These are phyloP conservation scores for Vaccinium corymbosum DNA, from an alignment of 148 eudicot species.

Conservation along the genomic window DNA sequence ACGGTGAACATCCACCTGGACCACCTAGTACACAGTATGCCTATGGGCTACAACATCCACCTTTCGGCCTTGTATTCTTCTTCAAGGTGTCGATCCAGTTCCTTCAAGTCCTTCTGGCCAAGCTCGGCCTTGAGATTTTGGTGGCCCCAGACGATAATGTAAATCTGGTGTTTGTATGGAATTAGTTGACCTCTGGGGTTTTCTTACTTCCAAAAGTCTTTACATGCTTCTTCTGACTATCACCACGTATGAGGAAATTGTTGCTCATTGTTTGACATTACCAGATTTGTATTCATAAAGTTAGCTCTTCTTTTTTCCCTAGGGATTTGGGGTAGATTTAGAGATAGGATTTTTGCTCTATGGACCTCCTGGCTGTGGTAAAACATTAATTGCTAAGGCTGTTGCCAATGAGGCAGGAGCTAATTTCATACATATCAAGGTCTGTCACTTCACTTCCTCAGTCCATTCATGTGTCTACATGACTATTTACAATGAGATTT, in stretches of 20 bases:
- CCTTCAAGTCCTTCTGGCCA: too few relatives aligned
- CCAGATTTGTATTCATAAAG: slow-evolving; percentile 2
- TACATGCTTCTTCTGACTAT: slow-evolving; percentile 1
- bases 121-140: too few relatives aligned
- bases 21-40: too few relatives aligned
- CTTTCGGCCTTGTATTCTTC: too few relatives aligned
- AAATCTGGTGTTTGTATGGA: too few relatives aligned
- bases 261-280: not conserved
- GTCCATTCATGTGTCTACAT: not conserved
- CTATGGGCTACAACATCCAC: too few relatives aligned
- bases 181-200: too few relatives aligned
- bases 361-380: slow-evolving; percentile 97
- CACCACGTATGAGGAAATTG: not conserved
- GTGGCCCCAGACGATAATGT: too few relatives aligned
- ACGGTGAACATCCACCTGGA: too few relatives aligned
- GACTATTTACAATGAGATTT: not conserved
- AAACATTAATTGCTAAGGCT: slow-evolving; percentile 92
- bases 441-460: slow-evolving; percentile 20
- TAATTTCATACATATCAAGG: slow-evolving; percentile 88
- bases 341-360: slow-evolving; percentile 85
- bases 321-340: slow-evolving; percentile 59
- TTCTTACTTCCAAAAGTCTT: not conserved
- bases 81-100: too few relatives aligned
- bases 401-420: slow-evolving; percentile 93
- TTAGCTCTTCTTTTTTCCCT: slow-evolving; percentile 5